These are phyloP conservation scores for Colletotrichum salicis DNA, from an alignment of 2,329 filamentous ascomycete genomes.

Conservation along the genomic window DNA sequence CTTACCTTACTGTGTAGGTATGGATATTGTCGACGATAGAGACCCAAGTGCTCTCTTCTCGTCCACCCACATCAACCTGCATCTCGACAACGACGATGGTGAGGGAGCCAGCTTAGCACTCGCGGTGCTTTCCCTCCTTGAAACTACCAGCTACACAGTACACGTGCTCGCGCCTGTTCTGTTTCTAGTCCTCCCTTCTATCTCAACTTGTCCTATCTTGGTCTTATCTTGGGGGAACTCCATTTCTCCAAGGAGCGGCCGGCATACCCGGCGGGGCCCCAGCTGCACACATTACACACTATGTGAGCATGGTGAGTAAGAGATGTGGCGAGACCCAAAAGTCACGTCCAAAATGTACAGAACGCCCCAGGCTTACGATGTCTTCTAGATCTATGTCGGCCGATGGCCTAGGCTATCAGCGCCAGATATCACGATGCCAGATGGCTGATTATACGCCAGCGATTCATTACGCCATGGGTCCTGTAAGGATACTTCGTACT, in stretches of 20 bases:
- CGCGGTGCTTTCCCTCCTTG: neutral
- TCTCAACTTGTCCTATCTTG: neutral
- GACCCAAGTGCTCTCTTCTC: too few species aligned
- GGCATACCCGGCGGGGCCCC: neutral
- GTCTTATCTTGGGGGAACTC: neutral
- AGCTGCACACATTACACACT: neutral
- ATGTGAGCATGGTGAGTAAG: neutral
- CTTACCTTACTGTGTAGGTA: too few species aligned
- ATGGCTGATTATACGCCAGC: constrained; percentile 22
- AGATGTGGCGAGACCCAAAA: neutral
- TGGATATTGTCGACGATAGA: too few species aligned
- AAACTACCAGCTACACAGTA: neutral
- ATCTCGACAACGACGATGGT: neutral
- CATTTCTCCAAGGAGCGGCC: neutral
- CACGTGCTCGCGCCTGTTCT: neutral
- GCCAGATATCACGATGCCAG: constrained; percentile 4
- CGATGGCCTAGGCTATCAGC: neutral
- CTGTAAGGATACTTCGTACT: too few species aligned
- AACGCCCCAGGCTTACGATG: neutral
- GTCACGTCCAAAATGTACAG: neutral
- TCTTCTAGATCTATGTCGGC: neutral
- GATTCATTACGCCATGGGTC: constrained; percentile 9
- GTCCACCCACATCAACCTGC: too few species aligned
- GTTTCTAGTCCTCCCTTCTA: neutral
- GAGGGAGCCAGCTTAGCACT: neutral